Conservation (phyloP, 805 yeast genomes). For the Maudiozyma bulderi region DNA sequence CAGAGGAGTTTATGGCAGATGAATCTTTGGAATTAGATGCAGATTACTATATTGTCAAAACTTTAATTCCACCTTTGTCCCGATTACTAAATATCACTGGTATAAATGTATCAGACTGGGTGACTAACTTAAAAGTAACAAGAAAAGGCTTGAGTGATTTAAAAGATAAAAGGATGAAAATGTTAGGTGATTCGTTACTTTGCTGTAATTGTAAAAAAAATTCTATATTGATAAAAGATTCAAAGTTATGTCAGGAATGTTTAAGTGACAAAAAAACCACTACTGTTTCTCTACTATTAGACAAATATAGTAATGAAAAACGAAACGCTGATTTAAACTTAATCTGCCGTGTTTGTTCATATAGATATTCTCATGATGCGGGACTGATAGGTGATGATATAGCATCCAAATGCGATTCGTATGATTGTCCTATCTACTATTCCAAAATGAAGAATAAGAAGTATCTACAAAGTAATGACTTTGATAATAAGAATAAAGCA, state of each 20-base stretch:
- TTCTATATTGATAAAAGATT: conserved; percentile 20
- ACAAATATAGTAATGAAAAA: conserved; percentile 5
- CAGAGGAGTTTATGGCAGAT: conserved; percentile 53
- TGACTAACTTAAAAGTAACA: conserved; percentile 48
- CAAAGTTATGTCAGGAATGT: conserved; percentile 12
- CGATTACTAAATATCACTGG: conserved; percentile 77
- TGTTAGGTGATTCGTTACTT: conserved; percentile 6
- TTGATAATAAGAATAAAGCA: conserved; percentile 4
- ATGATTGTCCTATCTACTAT: conserved; percentile 57
- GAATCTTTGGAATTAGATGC: conserved; percentile 49
- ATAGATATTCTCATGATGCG: conserved; percentile 17
- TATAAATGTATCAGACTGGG: conserved; percentile 72
- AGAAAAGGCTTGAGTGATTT: conserved; percentile 2
- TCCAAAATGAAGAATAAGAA: conserved; percentile 37
- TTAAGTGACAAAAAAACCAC: conserved; percentile 6
- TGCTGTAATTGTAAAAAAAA: conserved; percentile 31
- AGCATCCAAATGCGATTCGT: conserved; percentile 40
- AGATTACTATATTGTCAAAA: conserved; percentile 77
- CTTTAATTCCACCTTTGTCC: conserved; percentile 82
- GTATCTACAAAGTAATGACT: conserved; percentile 18
- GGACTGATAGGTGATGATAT: conserved; percentile 25
- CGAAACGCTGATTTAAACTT: conserved; percentile 19
- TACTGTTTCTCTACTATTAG: conserved; percentile 7
- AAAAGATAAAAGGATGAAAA: conserved; percentile 3
- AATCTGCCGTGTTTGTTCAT: conserved; percentile 33